Base-by-base conservation (phyloP, 345 rosid species). In the Camelina laxa region DNA sequence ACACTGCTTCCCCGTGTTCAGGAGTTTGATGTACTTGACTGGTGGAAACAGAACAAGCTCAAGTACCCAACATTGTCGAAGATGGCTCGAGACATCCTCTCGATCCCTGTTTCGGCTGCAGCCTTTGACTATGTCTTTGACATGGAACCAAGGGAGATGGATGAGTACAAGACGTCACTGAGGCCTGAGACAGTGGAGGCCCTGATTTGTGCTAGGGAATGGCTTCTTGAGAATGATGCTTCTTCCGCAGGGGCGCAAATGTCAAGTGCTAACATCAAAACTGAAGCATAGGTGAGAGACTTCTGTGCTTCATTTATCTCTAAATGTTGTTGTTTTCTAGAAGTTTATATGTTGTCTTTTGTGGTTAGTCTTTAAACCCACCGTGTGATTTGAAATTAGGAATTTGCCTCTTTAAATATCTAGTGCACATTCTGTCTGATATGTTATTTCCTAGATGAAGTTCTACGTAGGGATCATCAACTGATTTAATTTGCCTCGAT, bases 21-120 rank as follows among this genome's bases (percentile, higher is more conserved):
- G 17, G 98, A 91, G 73, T 88, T 94, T 44, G 89, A 91, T 76
- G 88, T 94, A 33, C 67, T 91, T 20, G 87, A 88, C 41, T 94
- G 98, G 98, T 93, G 98, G 97, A 91, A 89, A 79, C 83, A 82
- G 83, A 88, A 93, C 84, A 89, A 84, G 82, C 66, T 91, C 66
- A 89, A 91, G 83, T 91, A 80, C 69, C 98, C 98, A 0, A 91
- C 88, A 6, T 88, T 94, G 55, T 87, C 91, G 1, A 88, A 86
- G 80, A 94, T 94, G 97, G 95, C 97, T 59, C 85, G 97, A 2
- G 97, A 91, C 76, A 82, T 94, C 13, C 82, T 94, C 60, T 78
- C 89, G 0, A 74, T 91, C 31, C 89, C 88, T 2, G 92, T 88
- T 16, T 77, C 87, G 6, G 86, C 89, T 13, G 92, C 83, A 17